These are phyloP conservation scores for Manihot esculenta DNA, from an alignment of 441 rosid species.

Conservation along the genomic window DNA sequence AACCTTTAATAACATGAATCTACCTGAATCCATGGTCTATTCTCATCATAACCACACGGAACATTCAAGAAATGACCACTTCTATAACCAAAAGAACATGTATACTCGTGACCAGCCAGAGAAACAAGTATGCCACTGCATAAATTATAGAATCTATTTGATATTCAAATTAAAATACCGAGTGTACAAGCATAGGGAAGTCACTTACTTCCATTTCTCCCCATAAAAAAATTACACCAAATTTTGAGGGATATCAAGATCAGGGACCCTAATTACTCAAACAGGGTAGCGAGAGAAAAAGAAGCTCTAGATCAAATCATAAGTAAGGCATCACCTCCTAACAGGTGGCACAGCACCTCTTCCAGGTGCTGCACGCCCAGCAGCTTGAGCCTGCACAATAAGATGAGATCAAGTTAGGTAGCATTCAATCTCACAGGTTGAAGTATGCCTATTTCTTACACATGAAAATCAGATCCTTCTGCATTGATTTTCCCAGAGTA, in stretches of 20 bases:
- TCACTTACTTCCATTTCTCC: not conserved
- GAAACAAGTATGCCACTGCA: not conserved
- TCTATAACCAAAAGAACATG: no score
- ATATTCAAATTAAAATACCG: conserved; percentile 6
- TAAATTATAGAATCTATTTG: not conserved
- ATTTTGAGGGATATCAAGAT: conserved; percentile 8
- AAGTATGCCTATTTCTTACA: not conserved
- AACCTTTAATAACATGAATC: no score
- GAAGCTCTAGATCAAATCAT: conserved; percentile 4
- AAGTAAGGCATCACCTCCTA: conserved; percentile 46
- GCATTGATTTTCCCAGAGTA: not conserved
- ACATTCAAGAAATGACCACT: no score
- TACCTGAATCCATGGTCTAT: no score
- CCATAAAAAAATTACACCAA: conserved; percentile 4
- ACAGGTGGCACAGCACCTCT: conserved; percentile 78
- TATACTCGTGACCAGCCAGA: no score
- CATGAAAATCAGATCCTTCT: no score
- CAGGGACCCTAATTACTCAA: conserved; percentile 16
- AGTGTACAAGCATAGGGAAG: conserved; percentile 12
- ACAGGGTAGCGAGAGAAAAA: conserved; percentile 1
- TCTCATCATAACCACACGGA: no score
- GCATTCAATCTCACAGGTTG: conserved; percentile 7
- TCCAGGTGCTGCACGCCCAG: conserved; percentile 75
- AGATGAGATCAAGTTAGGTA: conserved; percentile 4
- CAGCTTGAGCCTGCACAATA: conserved; percentile 58